Evolutionary conservation across 2,329 filamentous ascomycete genomes (phyloP), one percentile per base, ranked within the genome.

Genomic region (Metarhizium robertsii): DNA sequence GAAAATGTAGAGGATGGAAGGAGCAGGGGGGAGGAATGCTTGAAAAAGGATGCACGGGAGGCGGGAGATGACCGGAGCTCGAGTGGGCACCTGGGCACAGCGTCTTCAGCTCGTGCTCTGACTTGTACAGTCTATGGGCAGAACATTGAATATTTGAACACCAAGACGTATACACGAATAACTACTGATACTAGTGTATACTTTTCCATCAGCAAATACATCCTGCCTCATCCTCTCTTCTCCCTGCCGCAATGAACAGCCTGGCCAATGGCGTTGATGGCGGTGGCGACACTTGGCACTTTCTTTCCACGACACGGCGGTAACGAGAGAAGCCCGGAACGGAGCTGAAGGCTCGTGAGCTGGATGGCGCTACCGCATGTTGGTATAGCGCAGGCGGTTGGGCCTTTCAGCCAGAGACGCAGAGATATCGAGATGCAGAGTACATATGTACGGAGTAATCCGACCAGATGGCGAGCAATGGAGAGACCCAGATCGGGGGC

Each of bases 361-460:
- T 54, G 47, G 50, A 59, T 54, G 57, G 55, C 57, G 57, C 57
- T 59, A 54, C 57, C 57, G 53, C 55, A 55, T 55, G 55, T 53
- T 59, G 50, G 30, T 40, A 57, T 58, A 53, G 55, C 52, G 53
- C 7, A 36, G 42, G 40, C 46, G 42, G 20, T 42, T 42, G 34
- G 38, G 43, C 10, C 25, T 30, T 7, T 14, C n/a, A 16, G 16
- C 29, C 42, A 48, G 45, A 10, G 45, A 16, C 30, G 45, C 45
- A 14, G 6, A 20, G n/a, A 45, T 11, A 20, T 6, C n/a, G 3
- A 6, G n/a, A 4, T 16, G 25, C 43, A 14, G 10, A 46, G n/a
- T 14, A 20, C 20, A 20, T 20, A 20, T 20, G 18, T 20, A 46
- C 18, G 20, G 20, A 20, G 20, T 43, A 18, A 10, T 34, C n/a